Base-by-base conservation (phyloP, 139 green algal genomes). In the Marvania coccoides region DNA sequence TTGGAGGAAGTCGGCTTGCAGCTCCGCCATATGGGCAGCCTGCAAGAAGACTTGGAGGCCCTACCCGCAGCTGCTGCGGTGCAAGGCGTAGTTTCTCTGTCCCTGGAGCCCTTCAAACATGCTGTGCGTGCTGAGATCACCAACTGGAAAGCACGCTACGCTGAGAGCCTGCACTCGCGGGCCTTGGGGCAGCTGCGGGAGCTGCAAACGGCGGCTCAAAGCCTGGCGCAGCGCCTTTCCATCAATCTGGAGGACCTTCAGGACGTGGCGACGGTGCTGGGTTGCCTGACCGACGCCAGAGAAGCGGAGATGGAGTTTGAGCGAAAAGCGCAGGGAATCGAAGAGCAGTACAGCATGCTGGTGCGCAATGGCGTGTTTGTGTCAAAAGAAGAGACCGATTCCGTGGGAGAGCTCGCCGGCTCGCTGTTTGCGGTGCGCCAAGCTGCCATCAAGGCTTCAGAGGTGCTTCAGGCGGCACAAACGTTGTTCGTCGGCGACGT, bases 111-210 rank as follows among this genome's bases (percentile, higher is more conserved):
- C 3, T 80, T 97, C 24, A 96, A 96, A 77, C 79, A 79, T 62
- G 83, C 75, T 2, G 75, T 96, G 19, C 90, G 88, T 72, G 64
- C 70, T 10, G 91, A 96, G 77, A 88, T 90, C 0, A 85, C 82
- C 9, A 80, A 75, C 34, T 97, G 91, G 91, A 97, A 97, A 85
- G 80, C 83, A 14, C 84, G 91, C 74, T 97, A 95, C 74, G 86
- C 90, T 12, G 82, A 89, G 58, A 95, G 95, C 78, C 77, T 97
- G 78, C 91, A 97, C 80, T 19, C 19, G 19, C 42, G 42, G 19
- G 42, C 42, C 19, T 19, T 51, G 19, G 19, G 42, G 19, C 42
- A 51, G 19, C 42, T 51, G 42, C 42, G 19, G 19, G 42, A 51
- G 19, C 19, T 51, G 42, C 42, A 51, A 51, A 51, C 42, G 19